Evolutionary conservation across 2,329 filamentous ascomycete species (phyloP).

Genomic region (Hymenoscyphus scutula): DNA sequence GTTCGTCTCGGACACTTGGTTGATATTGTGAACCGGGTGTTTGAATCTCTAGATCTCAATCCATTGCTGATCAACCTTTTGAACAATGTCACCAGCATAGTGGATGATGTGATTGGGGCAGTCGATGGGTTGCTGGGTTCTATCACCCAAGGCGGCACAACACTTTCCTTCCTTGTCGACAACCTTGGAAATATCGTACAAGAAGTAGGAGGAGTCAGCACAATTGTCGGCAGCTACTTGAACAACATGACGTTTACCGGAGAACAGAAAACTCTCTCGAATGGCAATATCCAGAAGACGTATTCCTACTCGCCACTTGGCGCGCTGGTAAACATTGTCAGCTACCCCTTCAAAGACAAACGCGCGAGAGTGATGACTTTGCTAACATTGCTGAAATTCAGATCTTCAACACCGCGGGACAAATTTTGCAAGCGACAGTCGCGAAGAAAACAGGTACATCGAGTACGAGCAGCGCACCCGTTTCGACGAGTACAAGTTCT

Average conservation of each 20-base stretch:
- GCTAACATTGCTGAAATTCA: background rate
- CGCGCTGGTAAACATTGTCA: slow-evolving; percentile 52
- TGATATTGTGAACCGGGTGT: slow-evolving; percentile 59
- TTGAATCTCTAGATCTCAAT: slow-evolving; percentile 58
- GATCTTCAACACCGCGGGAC: slow-evolving; percentile 49
- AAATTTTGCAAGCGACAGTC: slow-evolving; percentile 50
- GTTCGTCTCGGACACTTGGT: slow-evolving; percentile 59
- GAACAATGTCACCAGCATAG: slow-evolving; percentile 51
- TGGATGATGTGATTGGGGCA: slow-evolving; percentile 53
- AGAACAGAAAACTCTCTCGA: slow-evolving; percentile 31
- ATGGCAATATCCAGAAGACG: slow-evolving; percentile 48
- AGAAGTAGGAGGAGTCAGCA: slow-evolving; percentile 51
- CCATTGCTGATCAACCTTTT: slow-evolving; percentile 57
- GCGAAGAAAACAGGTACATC: slow-evolving; percentile 24
- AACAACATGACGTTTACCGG: slow-evolving; percentile 56
- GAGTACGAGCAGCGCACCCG: slow-evolving; percentile 4
- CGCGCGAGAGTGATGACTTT: background rate
- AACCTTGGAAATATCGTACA: slow-evolving; percentile 64
- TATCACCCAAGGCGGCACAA: slow-evolving; percentile 54
- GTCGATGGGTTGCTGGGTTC: slow-evolving; percentile 59
- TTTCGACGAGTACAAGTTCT: slow-evolving; percentile 7
- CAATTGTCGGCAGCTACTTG: slow-evolving; percentile 57
- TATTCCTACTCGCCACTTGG: slow-evolving; percentile 50
- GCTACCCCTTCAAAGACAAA: background rate
- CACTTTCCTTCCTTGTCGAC: slow-evolving; percentile 55